Conservation (phyloP, 2,329 filamentous ascomycete species). For the Botrytis deweyae region DNA sequence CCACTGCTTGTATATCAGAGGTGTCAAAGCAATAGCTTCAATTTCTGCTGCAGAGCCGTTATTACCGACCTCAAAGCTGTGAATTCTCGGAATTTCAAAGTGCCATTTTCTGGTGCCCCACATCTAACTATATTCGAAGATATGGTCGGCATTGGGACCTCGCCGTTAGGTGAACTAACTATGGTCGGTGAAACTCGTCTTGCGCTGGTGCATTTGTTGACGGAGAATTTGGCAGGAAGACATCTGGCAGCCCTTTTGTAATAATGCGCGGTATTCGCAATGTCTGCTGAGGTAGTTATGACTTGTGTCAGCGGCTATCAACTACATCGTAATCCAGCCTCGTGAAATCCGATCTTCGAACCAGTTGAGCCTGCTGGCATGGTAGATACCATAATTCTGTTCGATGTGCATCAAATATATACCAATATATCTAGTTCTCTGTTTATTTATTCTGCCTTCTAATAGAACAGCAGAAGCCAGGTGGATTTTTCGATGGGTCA, state of each 20-base stretch:
- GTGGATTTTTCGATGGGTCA: accelerated
- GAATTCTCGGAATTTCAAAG: not conserved
- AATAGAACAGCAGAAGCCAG: no score
- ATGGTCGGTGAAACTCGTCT: not conserved
- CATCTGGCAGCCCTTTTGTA: not conserved
- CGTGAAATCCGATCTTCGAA: not conserved
- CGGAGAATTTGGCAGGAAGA: not conserved
- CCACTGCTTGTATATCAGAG: not conserved
- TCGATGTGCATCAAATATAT: not conserved
- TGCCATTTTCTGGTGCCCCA: not conserved
- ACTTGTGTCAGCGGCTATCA: not conserved
- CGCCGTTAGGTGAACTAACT: not conserved
- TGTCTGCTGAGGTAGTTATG: not conserved
- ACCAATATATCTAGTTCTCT: no score
- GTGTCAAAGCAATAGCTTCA: not conserved
- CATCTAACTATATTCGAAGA: not conserved
- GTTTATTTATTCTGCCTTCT: not conserved
- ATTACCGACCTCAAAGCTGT: not conserved
- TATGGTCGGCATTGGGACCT: not conserved
- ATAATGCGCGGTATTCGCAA: not conserved
- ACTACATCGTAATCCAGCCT: not conserved
- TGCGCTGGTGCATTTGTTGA: not conserved
- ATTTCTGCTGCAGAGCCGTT: not conserved
- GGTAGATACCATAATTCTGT: not conserved
- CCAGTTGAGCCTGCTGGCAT: not conserved